phyloP scores from a whole-genome alignment of 495 filamentous ascomycete genomes.

The Aspergillus kassunensis region DNA sequence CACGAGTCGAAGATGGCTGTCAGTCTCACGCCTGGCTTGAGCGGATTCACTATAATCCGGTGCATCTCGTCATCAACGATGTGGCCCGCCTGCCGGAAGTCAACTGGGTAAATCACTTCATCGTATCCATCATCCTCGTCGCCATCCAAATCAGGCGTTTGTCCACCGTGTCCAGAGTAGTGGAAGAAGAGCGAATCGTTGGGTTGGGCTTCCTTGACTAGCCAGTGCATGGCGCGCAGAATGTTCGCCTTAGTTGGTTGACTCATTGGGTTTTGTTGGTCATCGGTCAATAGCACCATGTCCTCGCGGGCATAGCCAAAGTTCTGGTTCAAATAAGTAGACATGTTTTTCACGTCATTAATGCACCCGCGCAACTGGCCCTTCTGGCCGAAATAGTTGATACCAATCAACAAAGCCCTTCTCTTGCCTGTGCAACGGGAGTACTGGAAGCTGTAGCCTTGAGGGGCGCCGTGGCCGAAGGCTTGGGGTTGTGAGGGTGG shows the following conservation, averaged over 20 bases:
- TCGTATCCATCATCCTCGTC: conserved; percentile 96
- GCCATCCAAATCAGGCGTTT: conserved; percentile 92
- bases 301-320: conserved; percentile 94
- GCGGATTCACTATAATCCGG: conserved; percentile 84
- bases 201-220: conserved; percentile 89
- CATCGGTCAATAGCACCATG: conserved; percentile 97
- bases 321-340: conserved; percentile 79
- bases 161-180: conserved; percentile 95
- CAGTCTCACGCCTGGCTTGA: conserved; percentile 79
- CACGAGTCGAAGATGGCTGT: conserved; percentile 99
- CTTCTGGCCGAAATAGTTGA: conserved; percentile 95
- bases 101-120: conserved; percentile 96
- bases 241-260: conserved; percentile 97
- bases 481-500: conserved; percentile 43
- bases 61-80: conserved; percentile 99
- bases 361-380: conserved; percentile 93
- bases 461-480: conserved; percentile 77
- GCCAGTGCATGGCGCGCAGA: conserved; percentile 95
- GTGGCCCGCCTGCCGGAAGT: conserved; percentile 85
- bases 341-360: conserved; percentile 99
- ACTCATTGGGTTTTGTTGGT: conserved; percentile 95
- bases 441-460: conserved; percentile 80
- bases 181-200: conserved; percentile 99
- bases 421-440: conserved; percentile 85
- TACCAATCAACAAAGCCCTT: conserved; percentile 92